These are phyloP conservation scores for Aspergillus asperescens DNA, from an alignment of 495 filamentous ascomycete species.

Conservation along the genomic window DNA sequence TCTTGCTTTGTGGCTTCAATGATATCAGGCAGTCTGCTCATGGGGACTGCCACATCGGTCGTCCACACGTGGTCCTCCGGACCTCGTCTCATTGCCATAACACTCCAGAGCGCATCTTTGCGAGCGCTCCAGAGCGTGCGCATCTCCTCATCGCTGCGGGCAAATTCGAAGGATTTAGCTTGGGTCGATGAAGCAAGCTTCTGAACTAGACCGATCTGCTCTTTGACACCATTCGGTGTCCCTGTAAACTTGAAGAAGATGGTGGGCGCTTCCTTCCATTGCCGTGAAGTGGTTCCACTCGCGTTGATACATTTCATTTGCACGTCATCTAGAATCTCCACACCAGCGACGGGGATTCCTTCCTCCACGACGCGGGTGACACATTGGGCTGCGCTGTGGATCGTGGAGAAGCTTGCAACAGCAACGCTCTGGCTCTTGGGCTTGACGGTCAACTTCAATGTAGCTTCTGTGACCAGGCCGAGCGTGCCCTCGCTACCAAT, in stretches of 20 bases:
- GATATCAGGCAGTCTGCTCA: conserved; percentile 55
- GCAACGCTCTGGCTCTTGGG: conserved; percentile 58
- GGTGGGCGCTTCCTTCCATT: conserved; percentile 58
- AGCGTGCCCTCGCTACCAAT: conserved; percentile 63
- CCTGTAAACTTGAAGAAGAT: conserved; percentile 64
- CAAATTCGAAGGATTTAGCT: conserved; percentile 55
- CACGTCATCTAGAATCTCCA: conserved; percentile 61
- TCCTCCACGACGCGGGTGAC: conserved; percentile 56
- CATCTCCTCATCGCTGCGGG: conserved; percentile 50
- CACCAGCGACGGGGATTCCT: conserved; percentile 57
- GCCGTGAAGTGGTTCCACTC: conserved; percentile 47
- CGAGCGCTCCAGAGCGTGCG: conserved; percentile 57
- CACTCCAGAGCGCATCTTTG: conserved; percentile 56
- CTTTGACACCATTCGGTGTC: conserved; percentile 52
- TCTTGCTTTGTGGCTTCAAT: conserved; percentile 59
- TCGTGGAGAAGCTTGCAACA: conserved; percentile 54
- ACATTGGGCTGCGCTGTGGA: conserved; percentile 53
- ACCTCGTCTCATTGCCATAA: conserved; percentile 52
- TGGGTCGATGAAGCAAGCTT: conserved; percentile 47
- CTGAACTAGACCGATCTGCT: conserved; percentile 55
- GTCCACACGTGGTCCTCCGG: conserved; percentile 59
- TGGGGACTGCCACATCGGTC: conserved; percentile 63
- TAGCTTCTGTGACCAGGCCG: conserved; percentile 60
- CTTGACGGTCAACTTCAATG: conserved; percentile 57
- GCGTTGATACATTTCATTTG: conserved; percentile 64